Percentiles rank a stretch among this genome's conserved stretches.
Evolutionary conservation across 805 yeast species (phyloP).

Genomic region (Grigorovia yakushimaensis): DNA sequence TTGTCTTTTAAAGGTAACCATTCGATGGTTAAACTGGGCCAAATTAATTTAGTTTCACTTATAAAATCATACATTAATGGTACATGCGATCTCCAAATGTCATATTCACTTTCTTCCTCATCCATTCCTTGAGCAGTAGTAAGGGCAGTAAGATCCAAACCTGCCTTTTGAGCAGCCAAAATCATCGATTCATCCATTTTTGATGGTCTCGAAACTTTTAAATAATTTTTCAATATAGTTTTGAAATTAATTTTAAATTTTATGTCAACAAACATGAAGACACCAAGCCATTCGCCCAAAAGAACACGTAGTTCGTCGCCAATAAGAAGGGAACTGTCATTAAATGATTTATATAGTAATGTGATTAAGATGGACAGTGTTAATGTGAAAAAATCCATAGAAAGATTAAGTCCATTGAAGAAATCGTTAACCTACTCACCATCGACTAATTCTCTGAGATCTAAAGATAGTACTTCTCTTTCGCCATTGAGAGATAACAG

Average conservation of each 20-base stretch:
- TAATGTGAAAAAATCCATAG: background rate
- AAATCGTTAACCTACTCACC: background rate
- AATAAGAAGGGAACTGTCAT: background rate
- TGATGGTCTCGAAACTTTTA: background rate
- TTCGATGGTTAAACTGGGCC: conserved; percentile 77
- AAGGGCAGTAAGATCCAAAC: background rate
- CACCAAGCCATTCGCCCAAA: background rate
- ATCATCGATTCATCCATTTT: background rate
- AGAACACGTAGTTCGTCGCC: background rate
- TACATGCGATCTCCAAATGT: conserved; percentile 72
- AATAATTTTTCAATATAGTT: background rate
- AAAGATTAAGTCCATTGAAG: conserved; percentile 1
- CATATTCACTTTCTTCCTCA: conserved; percentile 42
- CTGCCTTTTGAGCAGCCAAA: background rate
- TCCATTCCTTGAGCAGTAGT: background rate
- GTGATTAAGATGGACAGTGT: background rate
- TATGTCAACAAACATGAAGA: background rate
- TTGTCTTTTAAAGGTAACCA: conserved; percentile 47
- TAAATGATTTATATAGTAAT: background rate
- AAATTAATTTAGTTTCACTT: conserved; percentile 65
- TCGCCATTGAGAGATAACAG: background rate
- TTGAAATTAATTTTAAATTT: background rate
- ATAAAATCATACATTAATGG: conserved; percentile 77
- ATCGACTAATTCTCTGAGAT: background rate
- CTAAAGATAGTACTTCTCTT: background rate